Percentiles rank a stretch among this genome's conserved stretches.
Evolutionary conservation across 108 stramenopile species (phyloP).

Genomic region (Epithemia pelagica): DNA sequence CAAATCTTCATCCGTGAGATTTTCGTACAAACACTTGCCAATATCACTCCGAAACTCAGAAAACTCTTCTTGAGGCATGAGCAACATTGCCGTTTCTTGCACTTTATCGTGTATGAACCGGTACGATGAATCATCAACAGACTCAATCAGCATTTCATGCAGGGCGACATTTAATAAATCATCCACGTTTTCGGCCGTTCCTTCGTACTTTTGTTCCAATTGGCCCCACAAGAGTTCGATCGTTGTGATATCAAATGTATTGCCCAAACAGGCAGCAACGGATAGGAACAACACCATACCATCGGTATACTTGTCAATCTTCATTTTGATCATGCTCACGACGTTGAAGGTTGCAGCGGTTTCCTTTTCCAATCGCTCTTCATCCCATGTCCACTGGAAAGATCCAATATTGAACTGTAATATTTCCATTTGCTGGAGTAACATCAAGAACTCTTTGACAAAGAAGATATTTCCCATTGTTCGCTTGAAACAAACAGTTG

Average conservation of each 20-base stretch:
- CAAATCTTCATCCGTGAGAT: neutral
- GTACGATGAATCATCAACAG: neutral
- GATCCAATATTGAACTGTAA: neutral
- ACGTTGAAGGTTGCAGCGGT: conserved; percentile 10
- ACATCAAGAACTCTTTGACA: conserved; percentile 18
- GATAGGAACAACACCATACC: neutral
- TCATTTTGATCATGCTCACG: conserved; percentile 1
- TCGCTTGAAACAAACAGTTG: conserved; percentile 33
- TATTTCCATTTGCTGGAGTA: neutral
- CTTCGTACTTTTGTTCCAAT: neutral
- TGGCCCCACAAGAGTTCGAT: neutral
- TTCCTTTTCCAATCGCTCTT: neutral
- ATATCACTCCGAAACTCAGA: conserved; percentile 15
- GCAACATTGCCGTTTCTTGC: conserved; percentile 21
- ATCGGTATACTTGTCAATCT: conserved; percentile 1
- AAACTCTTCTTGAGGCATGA: conserved; percentile 21
- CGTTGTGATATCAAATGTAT: neutral
- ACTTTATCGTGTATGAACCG: conserved; percentile 36
- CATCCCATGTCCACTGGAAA: conserved; percentile 11
- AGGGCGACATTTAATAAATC: neutral
- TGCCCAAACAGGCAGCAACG: neutral
- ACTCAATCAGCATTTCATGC: neutral
- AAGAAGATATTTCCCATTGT: conserved; percentile 59
- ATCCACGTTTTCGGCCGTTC: neutral
- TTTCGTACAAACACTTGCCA: conserved; percentile 22